phyloP scores from a whole-genome alignment of 495 filamentous ascomycete genomes.

The Xylaria sp. region DNA sequence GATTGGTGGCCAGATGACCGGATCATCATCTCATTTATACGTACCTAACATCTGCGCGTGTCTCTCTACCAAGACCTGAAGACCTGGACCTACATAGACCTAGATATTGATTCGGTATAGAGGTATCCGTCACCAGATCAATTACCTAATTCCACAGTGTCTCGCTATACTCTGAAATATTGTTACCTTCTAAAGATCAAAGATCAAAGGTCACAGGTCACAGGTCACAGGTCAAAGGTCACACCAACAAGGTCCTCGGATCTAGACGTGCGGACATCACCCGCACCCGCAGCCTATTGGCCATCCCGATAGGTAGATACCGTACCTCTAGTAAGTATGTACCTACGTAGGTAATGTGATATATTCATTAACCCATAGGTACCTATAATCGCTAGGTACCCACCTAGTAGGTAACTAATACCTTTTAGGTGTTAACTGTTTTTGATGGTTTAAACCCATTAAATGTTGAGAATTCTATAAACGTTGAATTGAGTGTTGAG shows the following conservation, averaged over 20 bases:
- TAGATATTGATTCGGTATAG: background rate
- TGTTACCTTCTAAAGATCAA: no score
- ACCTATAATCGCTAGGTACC: no score
- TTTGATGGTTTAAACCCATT: no score
- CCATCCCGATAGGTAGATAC: no score
- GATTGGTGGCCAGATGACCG: conserved; percentile 5
- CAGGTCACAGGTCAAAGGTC: background rate
- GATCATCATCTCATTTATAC: background rate
- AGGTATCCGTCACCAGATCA: background rate
- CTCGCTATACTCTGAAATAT: background rate
- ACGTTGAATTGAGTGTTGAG: no score
- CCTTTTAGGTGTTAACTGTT: no score
- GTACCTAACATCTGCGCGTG: no score
- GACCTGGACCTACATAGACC: no score
- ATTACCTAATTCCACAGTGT: background rate
- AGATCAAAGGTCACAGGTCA: no score
- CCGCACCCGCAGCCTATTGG: background rate
- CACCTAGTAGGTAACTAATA: no score
- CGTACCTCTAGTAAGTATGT: no score
- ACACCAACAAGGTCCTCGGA: background rate
- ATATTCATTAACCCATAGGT: background rate
- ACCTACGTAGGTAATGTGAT: background rate
- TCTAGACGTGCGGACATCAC: background rate
- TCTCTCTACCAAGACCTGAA: background rate
- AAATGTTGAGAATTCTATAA: no score